Evolutionary conservation across 352 stramenopile species (phyloP).

Genomic region (Pythium sukuiense): DNA sequence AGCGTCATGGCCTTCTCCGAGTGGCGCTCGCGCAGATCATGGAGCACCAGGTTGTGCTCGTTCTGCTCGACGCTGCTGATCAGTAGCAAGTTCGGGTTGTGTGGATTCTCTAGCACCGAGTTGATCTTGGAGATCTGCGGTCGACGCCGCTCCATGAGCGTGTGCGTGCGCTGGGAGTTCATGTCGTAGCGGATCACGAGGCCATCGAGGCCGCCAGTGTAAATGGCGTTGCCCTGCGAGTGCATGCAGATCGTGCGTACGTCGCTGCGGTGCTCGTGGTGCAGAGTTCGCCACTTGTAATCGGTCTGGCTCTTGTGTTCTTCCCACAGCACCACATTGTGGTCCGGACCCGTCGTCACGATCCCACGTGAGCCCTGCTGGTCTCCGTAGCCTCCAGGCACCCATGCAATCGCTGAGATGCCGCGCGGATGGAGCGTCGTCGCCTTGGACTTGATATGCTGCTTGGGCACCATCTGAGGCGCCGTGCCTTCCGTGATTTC

Average conservation of each 20-base stretch:
- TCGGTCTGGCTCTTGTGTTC: slow-evolving; percentile 49
- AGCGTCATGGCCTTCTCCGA: slow-evolving; percentile 55
- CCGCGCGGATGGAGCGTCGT: slow-evolving; percentile 61
- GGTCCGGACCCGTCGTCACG: slow-evolving; percentile 70
- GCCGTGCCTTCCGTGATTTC: slow-evolving; percentile 44
- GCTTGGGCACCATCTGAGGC: slow-evolving; percentile 45
- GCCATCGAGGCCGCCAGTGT: slow-evolving; percentile 72
- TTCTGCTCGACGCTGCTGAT: slow-evolving; percentile 68
- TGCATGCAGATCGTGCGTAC: slow-evolving; percentile 77
- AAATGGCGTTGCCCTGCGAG: slow-evolving; percentile 63
- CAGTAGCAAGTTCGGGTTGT: slow-evolving; percentile 80
- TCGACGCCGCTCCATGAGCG: slow-evolving; percentile 71
- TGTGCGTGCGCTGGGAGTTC: slow-evolving; percentile 36
- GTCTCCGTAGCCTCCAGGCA: slow-evolving; percentile 51
- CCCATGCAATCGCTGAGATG: slow-evolving; percentile 71
- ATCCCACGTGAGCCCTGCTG: slow-evolving; percentile 48
- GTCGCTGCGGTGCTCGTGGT: slow-evolving; percentile 77
- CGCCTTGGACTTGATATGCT: slow-evolving; percentile 60
- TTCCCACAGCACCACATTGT: slow-evolving; percentile 77
- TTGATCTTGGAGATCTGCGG: slow-evolving; percentile 86
- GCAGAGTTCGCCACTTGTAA: slow-evolving; percentile 68
- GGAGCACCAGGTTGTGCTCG: slow-evolving; percentile 69
- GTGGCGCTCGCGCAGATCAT: slow-evolving; percentile 69
- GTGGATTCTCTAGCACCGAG: slow-evolving; percentile 73
- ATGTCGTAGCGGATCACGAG: slow-evolving; percentile 74